Percentiles rank a stretch among this genome's conserved stretches.
phyloP scores from a whole-genome alignment of 805 yeast species.

The Metschnikowia continentalis region DNA sequence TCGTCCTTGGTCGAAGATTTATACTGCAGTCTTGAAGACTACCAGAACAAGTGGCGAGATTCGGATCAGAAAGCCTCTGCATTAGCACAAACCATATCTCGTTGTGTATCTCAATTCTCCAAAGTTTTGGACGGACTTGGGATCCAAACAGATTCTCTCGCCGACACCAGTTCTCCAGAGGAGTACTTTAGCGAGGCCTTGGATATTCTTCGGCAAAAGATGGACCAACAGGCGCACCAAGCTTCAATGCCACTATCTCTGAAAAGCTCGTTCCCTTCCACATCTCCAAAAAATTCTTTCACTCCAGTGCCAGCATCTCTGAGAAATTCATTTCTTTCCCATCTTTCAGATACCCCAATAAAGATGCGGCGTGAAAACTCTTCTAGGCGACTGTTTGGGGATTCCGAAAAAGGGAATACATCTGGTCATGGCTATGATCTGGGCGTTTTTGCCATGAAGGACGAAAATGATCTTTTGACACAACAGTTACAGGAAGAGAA shows the following conservation, averaged over 20 bases:
- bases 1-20: slow-evolving; percentile 36
- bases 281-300: too few relatives aligned
- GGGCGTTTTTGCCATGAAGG: neutral
- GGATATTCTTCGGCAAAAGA: slow-evolving; percentile 2
- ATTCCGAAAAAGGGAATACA: neutral
- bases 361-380: neutral
- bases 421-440: neutral
- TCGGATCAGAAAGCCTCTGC: slow-evolving; percentile 14
- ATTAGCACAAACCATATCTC: slow-evolving; percentile 4
- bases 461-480: neutral
- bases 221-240: neutral
- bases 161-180: slow-evolving; percentile 1
- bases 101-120: slow-evolving; percentile 19
- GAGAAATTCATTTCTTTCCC: neutral
- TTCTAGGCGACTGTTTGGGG: neutral
- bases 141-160: neutral
- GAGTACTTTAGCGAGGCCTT: slow-evolving; percentile 3
- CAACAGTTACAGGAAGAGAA: neutral
- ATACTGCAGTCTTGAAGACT: slow-evolving; percentile 32
- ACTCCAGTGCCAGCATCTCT: neutral
- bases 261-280: neutral
- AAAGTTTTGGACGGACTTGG: slow-evolving; percentile 15
- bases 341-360: neutral
- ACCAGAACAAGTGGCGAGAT: slow-evolving; percentile 28
- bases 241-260: neutral